A percentile compares a stretch with the other conserved stretches of the same genome.
Evolutionary conservation across 768 basidiomycete species (phyloP).

Genomic region (Suillus decipiens): DNA sequence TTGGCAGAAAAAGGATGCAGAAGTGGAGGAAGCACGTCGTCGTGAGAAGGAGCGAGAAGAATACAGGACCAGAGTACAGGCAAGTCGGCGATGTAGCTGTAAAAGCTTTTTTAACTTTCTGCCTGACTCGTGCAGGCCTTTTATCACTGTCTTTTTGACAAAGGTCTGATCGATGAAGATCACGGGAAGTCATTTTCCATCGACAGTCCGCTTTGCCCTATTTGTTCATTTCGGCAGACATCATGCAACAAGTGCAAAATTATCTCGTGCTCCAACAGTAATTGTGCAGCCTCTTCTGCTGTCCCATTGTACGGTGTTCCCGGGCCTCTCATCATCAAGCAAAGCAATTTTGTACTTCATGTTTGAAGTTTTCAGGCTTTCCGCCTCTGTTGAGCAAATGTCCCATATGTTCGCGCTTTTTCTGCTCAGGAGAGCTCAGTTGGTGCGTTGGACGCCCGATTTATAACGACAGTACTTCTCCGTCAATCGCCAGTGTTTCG

Average conservation of each 20-base stretch:
- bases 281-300: conserved; percentile 1
- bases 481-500: not conserved
- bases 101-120: not conserved
- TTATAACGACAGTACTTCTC: not conserved
- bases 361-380: not conserved
- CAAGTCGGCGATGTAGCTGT: not conserved
- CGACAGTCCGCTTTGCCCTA: not conserved
- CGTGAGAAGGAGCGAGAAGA: conserved; percentile 1
- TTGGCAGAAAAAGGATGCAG: conserved; percentile 5
- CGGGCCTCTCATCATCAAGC: not conserved
- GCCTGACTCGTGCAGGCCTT: not conserved
- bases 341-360: conserved; percentile 1
- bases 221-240: not conserved
- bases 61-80: not conserved
- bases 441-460: conserved; percentile 1
- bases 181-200: not conserved
- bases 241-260: not conserved
- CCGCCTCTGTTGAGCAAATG: not conserved
- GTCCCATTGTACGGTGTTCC: not conserved
- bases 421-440: not conserved
- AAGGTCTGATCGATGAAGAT: conserved; percentile 5
- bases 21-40: not conserved
- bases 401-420: not conserved
- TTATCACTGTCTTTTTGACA: not conserved
- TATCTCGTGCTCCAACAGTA: not conserved